These are phyloP conservation scores for Apophysomyces trapeziformis DNA, from an alignment of 371 early-diverging fungal genomes.

Conservation along the genomic window DNA sequence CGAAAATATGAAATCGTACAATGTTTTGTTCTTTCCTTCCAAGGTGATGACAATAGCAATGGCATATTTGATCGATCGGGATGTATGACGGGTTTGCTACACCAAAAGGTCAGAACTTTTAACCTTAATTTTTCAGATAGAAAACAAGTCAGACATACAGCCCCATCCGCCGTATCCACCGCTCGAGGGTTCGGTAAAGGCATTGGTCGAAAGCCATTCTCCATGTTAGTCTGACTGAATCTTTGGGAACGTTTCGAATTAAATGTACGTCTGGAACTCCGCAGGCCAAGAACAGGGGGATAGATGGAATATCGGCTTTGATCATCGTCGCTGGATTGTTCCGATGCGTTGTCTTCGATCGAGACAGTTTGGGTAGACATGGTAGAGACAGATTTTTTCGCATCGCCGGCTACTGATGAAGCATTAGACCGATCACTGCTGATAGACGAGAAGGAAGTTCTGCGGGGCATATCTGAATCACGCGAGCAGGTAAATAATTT, in stretches of 20 bases:
- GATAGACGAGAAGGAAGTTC: conserved; percentile 64
- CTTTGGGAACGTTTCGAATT: conserved; percentile 54
- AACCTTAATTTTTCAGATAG: neutral
- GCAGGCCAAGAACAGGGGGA: conserved; percentile 43
- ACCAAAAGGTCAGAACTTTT: neutral
- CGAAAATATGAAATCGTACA: conserved; percentile 67
- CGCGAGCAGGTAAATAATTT: conserved; percentile 63
- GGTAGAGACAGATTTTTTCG: conserved; percentile 20
- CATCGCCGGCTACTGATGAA: conserved; percentile 40
- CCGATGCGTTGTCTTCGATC: conserved; percentile 38
- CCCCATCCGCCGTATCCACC: conserved; percentile 10
- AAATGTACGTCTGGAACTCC: conserved; percentile 39
- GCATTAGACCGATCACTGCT: conserved; percentile 60
- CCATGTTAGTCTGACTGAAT: conserved; percentile 68
- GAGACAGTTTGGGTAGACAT: conserved; percentile 20
- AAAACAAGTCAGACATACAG: conserved; percentile 17
- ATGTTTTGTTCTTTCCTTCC: conserved; percentile 49
- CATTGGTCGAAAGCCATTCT: conserved; percentile 69
- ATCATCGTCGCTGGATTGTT: conserved; percentile 50
- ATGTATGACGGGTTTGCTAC: conserved; percentile 44
- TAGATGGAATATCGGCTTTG: conserved; percentile 30
- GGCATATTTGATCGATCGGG: conserved; percentile 62
- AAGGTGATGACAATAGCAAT: conserved; percentile 63
- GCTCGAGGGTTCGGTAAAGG: conserved; percentile 53
- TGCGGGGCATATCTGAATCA: conserved; percentile 47